phyloP scores from a whole-genome alignment of 176 grass and related monocot genomes.

The Cymbopogon citratus region DNA sequence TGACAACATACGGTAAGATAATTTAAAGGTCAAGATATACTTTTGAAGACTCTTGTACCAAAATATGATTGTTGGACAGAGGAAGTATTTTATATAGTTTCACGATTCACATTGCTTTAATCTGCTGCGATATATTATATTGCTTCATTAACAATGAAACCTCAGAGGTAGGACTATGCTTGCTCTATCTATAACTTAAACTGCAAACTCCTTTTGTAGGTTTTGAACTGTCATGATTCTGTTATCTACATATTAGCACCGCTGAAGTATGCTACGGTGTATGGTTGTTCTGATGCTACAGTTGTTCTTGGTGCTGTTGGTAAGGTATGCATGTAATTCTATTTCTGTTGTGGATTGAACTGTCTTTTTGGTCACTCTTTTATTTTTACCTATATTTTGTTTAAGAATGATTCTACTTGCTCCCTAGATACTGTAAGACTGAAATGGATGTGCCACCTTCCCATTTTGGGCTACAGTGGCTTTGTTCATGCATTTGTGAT shows the following conservation, averaged over 20 bases:
- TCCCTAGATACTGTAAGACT: background rate
- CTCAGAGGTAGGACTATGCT: background rate
- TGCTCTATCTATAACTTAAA: background rate
- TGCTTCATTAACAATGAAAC: slow-evolving; percentile 5
- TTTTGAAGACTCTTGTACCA: background rate
- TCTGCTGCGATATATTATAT: background rate
- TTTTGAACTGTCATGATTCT: slow-evolving; percentile 97
- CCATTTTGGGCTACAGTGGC: background rate
- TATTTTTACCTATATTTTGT: background rate
- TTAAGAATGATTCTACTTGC: slow-evolving; percentile 2
- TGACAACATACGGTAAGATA: background rate
- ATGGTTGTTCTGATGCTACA: slow-evolving; percentile 76
- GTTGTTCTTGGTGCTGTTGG: slow-evolving; percentile 76
- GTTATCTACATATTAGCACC: slow-evolving; percentile 96
- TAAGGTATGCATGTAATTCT: slow-evolving; percentile 51
- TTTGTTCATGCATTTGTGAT: background rate
- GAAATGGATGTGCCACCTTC: background rate
- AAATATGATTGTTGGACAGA: background rate
- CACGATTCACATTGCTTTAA: background rate
- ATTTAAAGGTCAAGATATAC: background rate
- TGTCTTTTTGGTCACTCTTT: background rate
- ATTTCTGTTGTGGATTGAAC: background rate
- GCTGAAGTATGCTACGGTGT: slow-evolving; percentile 65
- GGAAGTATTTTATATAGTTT: background rate
- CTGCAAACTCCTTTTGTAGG: slow-evolving; percentile 41